Conservation (phyloP, 768 basidiomycete genomes). For the Cantharellus anzutake region DNA sequence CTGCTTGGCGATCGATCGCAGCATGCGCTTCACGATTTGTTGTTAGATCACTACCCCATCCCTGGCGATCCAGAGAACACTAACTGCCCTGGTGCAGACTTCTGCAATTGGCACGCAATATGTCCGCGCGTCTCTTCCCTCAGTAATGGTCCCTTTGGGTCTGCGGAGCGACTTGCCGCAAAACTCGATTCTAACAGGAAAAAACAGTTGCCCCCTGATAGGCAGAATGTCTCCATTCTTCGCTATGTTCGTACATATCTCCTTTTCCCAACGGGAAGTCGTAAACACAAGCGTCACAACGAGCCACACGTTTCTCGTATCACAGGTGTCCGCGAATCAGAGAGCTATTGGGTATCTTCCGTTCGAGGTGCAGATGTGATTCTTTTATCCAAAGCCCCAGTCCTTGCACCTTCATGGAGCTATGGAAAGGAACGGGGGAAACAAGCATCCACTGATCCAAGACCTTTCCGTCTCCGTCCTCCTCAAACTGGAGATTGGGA, state of each 20-base stretch:
- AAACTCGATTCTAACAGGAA: not conserved
- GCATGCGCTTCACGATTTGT: not conserved
- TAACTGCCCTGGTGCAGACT: not conserved
- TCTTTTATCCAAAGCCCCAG: not conserved
- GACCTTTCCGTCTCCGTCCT: not conserved
- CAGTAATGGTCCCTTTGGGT: not conserved
- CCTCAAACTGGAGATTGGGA: not conserved
- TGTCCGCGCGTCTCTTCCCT: not conserved
- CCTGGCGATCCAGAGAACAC: not conserved
- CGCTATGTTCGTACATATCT: not conserved
- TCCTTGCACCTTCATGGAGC: not conserved
- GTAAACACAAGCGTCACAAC: not conserved
- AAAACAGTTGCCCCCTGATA: not conserved
- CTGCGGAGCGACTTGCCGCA: too few relatives aligned
- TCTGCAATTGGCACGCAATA: not conserved
- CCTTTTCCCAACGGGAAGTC: not conserved
- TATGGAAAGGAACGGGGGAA: not conserved
- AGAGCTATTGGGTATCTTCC: not conserved
- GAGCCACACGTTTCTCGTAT: not conserved
- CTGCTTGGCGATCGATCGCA: not conserved
- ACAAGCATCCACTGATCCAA: not conserved
- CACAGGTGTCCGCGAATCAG: not conserved
- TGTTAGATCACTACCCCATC: not conserved
- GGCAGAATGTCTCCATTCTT: not conserved
- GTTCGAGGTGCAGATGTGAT: not conserved